Conservation (phyloP, 2,329 filamentous ascomycete species). For the Alternaria dauci region DNA sequence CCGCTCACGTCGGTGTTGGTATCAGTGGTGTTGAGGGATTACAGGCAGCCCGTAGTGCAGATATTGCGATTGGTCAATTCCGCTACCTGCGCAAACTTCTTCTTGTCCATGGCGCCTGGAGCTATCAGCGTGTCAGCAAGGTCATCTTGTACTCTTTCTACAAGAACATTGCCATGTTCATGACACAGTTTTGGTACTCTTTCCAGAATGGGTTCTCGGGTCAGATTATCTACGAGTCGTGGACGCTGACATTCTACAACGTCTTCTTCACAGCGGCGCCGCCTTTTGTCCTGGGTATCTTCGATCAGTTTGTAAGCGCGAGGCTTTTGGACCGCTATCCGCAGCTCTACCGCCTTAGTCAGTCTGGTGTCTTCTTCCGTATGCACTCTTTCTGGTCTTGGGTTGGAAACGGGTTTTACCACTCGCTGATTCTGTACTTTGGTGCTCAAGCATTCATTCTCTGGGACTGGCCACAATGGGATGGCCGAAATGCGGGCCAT, state of each 20-base stretch:
- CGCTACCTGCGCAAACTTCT: slow-evolving; percentile 92
- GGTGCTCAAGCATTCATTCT: slow-evolving; percentile 82
- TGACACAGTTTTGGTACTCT: slow-evolving; percentile 98
- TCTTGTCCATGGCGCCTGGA: slow-evolving; percentile 95
- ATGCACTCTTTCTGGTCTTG: slow-evolving; percentile 91
- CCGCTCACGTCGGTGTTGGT: slow-evolving; percentile 95
- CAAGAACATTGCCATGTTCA: slow-evolving; percentile 98
- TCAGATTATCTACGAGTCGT: slow-evolving; percentile 98
- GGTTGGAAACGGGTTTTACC: slow-evolving; percentile 94
- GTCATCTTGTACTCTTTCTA: slow-evolving; percentile 99
- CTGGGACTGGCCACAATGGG: slow-evolving; percentile 76
- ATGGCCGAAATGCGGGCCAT: slow-evolving; percentile 86
- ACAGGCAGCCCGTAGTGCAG: slow-evolving; percentile 92
- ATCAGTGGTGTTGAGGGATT: slow-evolving; percentile 97
- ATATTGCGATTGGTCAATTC: slow-evolving; percentile 96
- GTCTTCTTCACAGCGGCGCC: slow-evolving; percentile 96
- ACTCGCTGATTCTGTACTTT: slow-evolving; percentile 92
- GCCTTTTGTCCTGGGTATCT: slow-evolving; percentile 91
- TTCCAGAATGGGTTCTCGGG: slow-evolving; percentile 99
- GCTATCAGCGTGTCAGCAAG: slow-evolving; percentile 95
- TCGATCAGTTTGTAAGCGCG: slow-evolving; percentile 97
- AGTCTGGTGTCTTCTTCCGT: slow-evolving; percentile 92
- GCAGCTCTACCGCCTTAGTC: slow-evolving; percentile 91
- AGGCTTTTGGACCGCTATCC: slow-evolving; percentile 93
- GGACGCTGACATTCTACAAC: slow-evolving; percentile 99